phyloP scores from a whole-genome alignment of 345 rosid genomes.

The Eucalyptus regnans region DNA sequence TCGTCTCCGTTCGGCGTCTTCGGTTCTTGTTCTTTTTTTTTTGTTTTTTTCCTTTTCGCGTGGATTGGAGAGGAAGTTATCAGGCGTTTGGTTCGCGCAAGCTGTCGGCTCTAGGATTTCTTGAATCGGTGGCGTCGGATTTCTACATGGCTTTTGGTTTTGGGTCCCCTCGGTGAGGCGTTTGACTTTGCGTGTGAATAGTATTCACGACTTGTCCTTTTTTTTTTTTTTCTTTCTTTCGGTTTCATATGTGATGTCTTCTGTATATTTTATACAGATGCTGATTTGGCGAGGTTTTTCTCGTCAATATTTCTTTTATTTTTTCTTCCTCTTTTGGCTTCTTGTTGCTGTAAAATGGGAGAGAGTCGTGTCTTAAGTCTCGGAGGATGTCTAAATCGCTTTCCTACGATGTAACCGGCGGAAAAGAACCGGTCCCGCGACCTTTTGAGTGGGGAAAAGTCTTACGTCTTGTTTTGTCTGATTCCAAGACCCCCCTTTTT shows the following conservation, averaged over 20 bases:
- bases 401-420: conserved; percentile 2
- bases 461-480: neutral
- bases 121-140: neutral
- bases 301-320: neutral
- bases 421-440: neutral
- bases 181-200: neutral
- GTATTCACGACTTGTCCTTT: neutral
- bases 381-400: conserved; percentile 9
- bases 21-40: no score
- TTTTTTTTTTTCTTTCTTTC: neutral
- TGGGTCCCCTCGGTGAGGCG: neutral
- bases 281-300: neutral
- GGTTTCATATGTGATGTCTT: neutral
- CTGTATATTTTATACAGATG: neutral
- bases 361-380: neutral
- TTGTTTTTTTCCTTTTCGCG: neutral
- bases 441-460: neutral
- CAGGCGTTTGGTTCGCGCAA: neutral
- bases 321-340: neutral
- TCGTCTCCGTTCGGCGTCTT: neutral
- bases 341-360: conserved; percentile 1
- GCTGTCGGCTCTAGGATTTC: neutral
- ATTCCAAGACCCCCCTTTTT: neutral
- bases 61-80: neutral
- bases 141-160: neutral